These are phyloP conservation scores for Solanum chilense DNA, from an alignment of 257 asterid genomes.

Conservation along the genomic window DNA sequence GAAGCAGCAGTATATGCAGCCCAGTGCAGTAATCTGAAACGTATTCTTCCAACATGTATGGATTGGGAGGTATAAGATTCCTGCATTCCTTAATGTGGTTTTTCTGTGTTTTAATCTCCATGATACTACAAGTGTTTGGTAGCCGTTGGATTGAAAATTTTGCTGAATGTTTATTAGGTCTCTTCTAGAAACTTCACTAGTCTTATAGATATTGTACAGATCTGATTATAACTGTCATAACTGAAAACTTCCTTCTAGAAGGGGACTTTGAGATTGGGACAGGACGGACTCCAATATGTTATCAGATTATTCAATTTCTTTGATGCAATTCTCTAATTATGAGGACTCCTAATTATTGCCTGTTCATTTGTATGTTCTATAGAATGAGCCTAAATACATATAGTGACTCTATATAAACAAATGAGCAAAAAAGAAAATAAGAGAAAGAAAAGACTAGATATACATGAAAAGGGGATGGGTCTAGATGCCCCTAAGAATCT, in stretches of 20 bases:
- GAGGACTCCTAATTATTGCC: not conserved
- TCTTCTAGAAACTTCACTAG: not conserved
- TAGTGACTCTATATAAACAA: not conserved
- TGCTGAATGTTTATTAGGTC: not conserved
- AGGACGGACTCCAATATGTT: not conserved
- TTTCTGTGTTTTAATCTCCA: not conserved
- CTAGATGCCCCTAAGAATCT: not conserved
- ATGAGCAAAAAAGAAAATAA: not conserved
- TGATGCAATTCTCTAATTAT: not conserved
- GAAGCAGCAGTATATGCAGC: slow-evolving; percentile 89
- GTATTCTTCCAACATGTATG: slow-evolving; percentile 85
- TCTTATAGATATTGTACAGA: not conserved
- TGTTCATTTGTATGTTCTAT: not conserved
- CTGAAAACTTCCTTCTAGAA: not conserved
- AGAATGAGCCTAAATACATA: not conserved
- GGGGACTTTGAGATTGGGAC: not conserved
- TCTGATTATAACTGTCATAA: not conserved
- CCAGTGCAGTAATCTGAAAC: slow-evolving; percentile 87
- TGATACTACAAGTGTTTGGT: not conserved
- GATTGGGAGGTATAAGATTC: slow-evolving; percentile 84
- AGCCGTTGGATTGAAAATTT: not conserved
- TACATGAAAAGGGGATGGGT: not conserved
- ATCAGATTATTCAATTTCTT: not conserved
- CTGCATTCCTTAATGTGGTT: not conserved
- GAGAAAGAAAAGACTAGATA: not conserved